phyloP scores from a whole-genome alignment of 805 yeast species.

The Saccharomycopsis sp. region DNA sequence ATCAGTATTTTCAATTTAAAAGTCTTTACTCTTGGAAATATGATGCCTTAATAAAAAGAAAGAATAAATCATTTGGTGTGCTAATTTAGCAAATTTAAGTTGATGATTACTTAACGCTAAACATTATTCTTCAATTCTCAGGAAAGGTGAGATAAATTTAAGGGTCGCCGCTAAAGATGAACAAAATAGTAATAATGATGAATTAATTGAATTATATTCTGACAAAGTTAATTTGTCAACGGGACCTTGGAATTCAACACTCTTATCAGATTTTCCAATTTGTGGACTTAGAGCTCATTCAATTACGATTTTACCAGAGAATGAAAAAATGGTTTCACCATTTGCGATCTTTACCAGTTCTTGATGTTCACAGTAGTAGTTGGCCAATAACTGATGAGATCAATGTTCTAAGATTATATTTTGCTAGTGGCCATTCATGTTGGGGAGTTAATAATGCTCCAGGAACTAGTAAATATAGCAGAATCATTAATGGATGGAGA shows the following conservation, averaged over 20 bases:
- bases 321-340: slow-evolving; percentile 67
- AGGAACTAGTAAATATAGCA: slow-evolving; percentile 85
- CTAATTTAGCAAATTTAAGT: too few species aligned
- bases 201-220: slow-evolving; percentile 42
- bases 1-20: too few species aligned
- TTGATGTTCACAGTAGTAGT: slow-evolving; percentile 82
- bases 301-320: slow-evolving; percentile 76
- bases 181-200: slow-evolving; percentile 25
- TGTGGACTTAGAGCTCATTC: slow-evolving; percentile 93
- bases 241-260: slow-evolving; percentile 95
- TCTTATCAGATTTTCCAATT: slow-evolving; percentile 87
- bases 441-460: slow-evolving; percentile 99
- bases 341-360: slow-evolving; percentile 89
- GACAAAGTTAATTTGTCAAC: slow-evolving; percentile 77
- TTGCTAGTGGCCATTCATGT: slow-evolving; percentile 96
- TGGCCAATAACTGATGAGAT: slow-evolving; percentile 96
- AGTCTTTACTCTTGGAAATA: too few species aligned
- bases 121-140: too few species aligned
- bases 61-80: too few species aligned
- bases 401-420: slow-evolving; percentile 62
- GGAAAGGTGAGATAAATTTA: too few species aligned
- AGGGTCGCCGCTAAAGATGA: slow-evolving; percentile 26
- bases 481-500: slow-evolving; percentile 81
- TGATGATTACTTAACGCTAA: too few species aligned
- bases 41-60: too few species aligned